These are phyloP conservation scores for Cardamine resedifolia DNA, from an alignment of 345 rosid genomes.

Conservation along the genomic window DNA sequence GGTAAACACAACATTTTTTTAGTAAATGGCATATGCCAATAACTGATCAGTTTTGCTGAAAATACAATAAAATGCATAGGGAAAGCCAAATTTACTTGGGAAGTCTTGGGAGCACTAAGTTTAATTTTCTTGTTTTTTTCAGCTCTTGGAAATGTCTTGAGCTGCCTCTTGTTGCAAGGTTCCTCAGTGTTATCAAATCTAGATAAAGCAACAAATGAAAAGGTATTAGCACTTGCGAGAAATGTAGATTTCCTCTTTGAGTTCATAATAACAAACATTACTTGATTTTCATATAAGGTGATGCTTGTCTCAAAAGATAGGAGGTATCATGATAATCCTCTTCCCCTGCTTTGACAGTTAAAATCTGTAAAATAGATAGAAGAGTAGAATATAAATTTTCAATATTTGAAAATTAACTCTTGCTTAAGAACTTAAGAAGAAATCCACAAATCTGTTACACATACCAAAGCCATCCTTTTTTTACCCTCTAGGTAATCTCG, in stretches of 20 bases:
- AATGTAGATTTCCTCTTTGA: constrained; percentile 16
- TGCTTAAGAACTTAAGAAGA: constrained; percentile 16
- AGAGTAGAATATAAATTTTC: neutral
- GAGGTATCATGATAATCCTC: constrained; percentile 77
- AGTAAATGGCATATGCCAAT: constrained; percentile 6
- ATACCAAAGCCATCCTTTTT: constrained; percentile 89
- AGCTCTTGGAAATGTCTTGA: constrained; percentile 41
- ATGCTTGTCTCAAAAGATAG: constrained; percentile 74
- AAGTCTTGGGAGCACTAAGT: constrained; percentile 42
- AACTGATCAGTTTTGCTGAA: neutral
- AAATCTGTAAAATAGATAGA: constrained; percentile 48
- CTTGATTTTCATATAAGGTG: constrained; percentile 90
- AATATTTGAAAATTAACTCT: neutral
- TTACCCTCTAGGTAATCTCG: constrained; percentile 90
- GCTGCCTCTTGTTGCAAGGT: constrained; percentile 57
- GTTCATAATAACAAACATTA: constrained; percentile 29
- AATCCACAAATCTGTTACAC: constrained; percentile 17
- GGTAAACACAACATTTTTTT: neutral
- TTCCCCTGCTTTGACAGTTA: constrained; percentile 80
- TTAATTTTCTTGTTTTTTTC: constrained; percentile 63
- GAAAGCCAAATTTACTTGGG: constrained; percentile 43
- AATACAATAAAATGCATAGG: neutral
- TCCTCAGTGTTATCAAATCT: constrained; percentile 73
- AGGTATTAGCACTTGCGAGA: neutral
- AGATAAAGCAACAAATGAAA: constrained; percentile 24